Percentiles rank a stretch among this genome's conserved stretches.
Evolutionary conservation across 164 flowering plant species (phyloP).

Genomic region (Santalum album): DNA sequence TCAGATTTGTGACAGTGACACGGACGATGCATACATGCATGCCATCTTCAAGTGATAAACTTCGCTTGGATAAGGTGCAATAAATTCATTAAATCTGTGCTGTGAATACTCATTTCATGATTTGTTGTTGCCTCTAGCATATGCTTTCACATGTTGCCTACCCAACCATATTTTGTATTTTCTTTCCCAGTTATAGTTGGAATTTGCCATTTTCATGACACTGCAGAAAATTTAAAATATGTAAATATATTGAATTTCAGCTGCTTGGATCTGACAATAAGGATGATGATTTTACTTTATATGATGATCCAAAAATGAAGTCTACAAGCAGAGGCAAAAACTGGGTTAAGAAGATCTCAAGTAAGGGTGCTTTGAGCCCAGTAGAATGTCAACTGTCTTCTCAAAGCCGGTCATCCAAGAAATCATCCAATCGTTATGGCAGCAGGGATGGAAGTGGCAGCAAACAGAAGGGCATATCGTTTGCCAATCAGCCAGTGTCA

Average conservation of each 20-base stretch:
- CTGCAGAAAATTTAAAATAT: too few species aligned
- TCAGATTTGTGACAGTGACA: slow-evolving; percentile 74
- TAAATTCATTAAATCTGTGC: too few species aligned
- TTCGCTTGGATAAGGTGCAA: slow-evolving; percentile 68
- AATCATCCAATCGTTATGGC: slow-evolving; percentile 9
- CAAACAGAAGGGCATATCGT: slow-evolving; percentile 13
- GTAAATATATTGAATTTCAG: too few species aligned
- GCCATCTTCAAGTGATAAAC: slow-evolving; percentile 70
- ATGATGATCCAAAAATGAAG: slow-evolving; percentile 18
- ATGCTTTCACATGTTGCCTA: too few species aligned
- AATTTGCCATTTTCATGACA: too few species aligned
- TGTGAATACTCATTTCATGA: not conserved
- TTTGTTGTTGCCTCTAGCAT: not conserved
- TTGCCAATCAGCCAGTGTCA: slow-evolving; percentile 64
- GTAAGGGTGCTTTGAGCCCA: slow-evolving; percentile 12
- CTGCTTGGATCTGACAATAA: slow-evolving; percentile 46
- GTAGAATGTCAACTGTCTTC: slow-evolving; percentile 17
- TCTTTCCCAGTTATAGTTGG: too few species aligned
- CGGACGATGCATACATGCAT: slow-evolving; percentile 59
- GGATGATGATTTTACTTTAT: slow-evolving; percentile 44
- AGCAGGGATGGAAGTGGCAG: slow-evolving; percentile 18
- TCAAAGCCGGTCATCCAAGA: slow-evolving; percentile 18
- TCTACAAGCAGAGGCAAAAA: slow-evolving; percentile 9
- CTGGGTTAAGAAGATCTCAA: slow-evolving; percentile 17
- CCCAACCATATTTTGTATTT: too few species aligned